These are phyloP conservation scores for Xylariaceae sp. DNA, from an alignment of 2,329 filamentous ascomycete genomes.

Conservation along the genomic window DNA sequence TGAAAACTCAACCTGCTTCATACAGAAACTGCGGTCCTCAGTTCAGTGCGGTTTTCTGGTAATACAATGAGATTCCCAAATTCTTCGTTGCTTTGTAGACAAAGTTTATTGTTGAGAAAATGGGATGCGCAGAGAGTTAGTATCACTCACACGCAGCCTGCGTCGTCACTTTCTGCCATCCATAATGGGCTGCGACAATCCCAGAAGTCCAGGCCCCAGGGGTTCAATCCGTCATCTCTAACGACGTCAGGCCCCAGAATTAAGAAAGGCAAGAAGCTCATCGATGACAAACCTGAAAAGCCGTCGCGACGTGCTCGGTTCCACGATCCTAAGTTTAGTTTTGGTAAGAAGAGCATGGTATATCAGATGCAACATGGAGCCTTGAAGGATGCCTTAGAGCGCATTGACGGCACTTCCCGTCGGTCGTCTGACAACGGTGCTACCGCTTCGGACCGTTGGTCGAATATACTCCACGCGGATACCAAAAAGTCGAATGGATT, in stretches of 20 bases:
- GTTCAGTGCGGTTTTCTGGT: background rate
- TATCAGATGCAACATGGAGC: conserved; percentile 47
- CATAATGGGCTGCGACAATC: conserved; percentile 55
- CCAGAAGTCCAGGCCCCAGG: conserved; percentile 32
- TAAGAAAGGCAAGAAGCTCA: conserved; percentile 47
- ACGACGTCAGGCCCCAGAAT: conserved; percentile 33
- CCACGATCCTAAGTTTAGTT: conserved; percentile 42
- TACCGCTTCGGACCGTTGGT: no score
- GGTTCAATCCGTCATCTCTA: conserved; percentile 28
- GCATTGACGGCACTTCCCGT: background rate
- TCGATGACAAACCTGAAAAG: conserved; percentile 36
- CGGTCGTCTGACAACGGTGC: background rate
- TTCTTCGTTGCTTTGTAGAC: conserved; percentile 28
- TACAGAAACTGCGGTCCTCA: background rate
- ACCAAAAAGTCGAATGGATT: background rate
- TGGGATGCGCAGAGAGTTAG: conserved; percentile 8
- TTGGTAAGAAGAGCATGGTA: conserved; percentile 53
- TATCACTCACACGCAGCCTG: conserved; percentile 29
- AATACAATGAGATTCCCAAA: conserved; percentile 31
- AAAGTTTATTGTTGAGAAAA: conserved; percentile 20
- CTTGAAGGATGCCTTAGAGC: conserved; percentile 33
- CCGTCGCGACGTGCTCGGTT: conserved; percentile 49
- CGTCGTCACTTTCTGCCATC: conserved; percentile 64
- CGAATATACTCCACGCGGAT: background rate
- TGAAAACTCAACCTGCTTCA: background rate